These are phyloP conservation scores for Dactylella cylindrospora DNA, from an alignment of 2,329 filamentous ascomycete genomes.

Conservation along the genomic window DNA sequence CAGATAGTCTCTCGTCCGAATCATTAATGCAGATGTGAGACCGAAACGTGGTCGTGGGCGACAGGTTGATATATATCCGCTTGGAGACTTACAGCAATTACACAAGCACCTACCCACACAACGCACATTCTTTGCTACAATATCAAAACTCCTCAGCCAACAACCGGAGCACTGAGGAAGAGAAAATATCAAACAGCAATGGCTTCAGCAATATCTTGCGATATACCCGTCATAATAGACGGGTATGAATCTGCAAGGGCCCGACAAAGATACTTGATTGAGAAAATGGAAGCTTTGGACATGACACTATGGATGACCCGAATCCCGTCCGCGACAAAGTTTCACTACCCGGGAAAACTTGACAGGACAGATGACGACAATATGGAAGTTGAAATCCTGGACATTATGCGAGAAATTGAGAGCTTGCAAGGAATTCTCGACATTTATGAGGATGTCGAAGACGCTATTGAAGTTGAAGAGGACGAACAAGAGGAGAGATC, in stretches of 20 bases:
- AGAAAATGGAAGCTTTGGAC: conserved; percentile 43
- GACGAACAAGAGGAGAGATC: conserved; percentile 30
- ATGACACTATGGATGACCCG: conserved; percentile 43
- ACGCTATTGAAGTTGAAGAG: conserved; percentile 30
- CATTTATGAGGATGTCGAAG: conserved; percentile 41
- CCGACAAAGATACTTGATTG: conserved; percentile 41
- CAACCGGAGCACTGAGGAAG: too few species aligned
- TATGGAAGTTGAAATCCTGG: conserved; percentile 42
- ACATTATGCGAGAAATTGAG: conserved; percentile 43
- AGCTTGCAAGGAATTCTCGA: conserved; percentile 38
- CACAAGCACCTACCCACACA: conserved; percentile 4
- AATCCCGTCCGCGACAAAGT: conserved; percentile 40
- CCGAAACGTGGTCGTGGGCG: conserved; percentile 30
- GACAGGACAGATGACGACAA: conserved; percentile 40
- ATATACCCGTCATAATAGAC: conserved; percentile 37
- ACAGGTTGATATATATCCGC: conserved; percentile 23
- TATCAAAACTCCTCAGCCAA: too few species aligned
- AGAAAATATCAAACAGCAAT: too few species aligned
- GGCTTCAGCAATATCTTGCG: conserved; percentile 28
- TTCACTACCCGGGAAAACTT: conserved; percentile 36
- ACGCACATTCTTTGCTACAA: background rate
- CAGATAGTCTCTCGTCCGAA: conserved; percentile 11
- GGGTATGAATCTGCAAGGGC: conserved; percentile 42
- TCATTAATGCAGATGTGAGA: conserved; percentile 36
- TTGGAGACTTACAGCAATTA: conserved; percentile 23